Conservation (phyloP, 352 stramenopile species). For the Globisporangium cylindrosporum region DNA sequence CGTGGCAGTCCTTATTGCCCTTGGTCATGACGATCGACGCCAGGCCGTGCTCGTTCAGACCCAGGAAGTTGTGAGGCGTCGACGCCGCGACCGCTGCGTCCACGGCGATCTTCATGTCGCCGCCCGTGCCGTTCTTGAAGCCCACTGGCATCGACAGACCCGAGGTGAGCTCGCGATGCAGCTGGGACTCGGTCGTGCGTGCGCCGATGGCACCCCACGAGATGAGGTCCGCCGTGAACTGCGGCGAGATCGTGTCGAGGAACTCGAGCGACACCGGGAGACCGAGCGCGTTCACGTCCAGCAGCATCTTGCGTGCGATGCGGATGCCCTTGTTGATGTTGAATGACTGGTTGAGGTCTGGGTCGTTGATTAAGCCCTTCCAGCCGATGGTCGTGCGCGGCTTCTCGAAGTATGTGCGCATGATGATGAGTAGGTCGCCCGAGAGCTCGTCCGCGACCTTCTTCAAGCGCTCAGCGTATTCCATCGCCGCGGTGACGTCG, state of each 20-base stretch:
- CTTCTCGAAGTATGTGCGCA: slow-evolving; percentile 92
- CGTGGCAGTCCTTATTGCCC: slow-evolving; percentile 83
- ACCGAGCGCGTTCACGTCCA: slow-evolving; percentile 79
- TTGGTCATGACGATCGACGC: slow-evolving; percentile 82
- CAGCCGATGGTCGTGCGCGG: slow-evolving; percentile 86
- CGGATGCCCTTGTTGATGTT: slow-evolving; percentile 89
- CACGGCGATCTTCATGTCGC: slow-evolving; percentile 79
- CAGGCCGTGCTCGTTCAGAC: slow-evolving; percentile 77
- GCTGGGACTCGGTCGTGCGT: slow-evolving; percentile 82
- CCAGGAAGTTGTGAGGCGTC: slow-evolving; percentile 78
- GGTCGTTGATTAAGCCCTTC: slow-evolving; percentile 91
- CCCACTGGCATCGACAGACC: slow-evolving; percentile 87
- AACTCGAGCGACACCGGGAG: slow-evolving; percentile 79
- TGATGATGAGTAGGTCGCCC: slow-evolving; percentile 84
- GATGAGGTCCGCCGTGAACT: slow-evolving; percentile 77
- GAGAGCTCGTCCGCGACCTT: slow-evolving; percentile 65
- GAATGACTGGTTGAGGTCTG: slow-evolving; percentile 85
- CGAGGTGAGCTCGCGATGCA: slow-evolving; percentile 87
- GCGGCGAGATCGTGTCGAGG: slow-evolving; percentile 78
- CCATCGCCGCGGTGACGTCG: slow-evolving; percentile 80
- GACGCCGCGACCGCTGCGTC: slow-evolving; percentile 69
- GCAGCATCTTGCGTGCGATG: slow-evolving; percentile 76
- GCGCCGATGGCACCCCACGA: slow-evolving; percentile 84
- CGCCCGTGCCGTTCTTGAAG: slow-evolving; percentile 90
- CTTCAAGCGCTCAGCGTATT: slow-evolving; percentile 69